Base-by-base conservation (phyloP, 495 filamentous ascomycete genomes). In the Tetracladium setigerum region DNA sequence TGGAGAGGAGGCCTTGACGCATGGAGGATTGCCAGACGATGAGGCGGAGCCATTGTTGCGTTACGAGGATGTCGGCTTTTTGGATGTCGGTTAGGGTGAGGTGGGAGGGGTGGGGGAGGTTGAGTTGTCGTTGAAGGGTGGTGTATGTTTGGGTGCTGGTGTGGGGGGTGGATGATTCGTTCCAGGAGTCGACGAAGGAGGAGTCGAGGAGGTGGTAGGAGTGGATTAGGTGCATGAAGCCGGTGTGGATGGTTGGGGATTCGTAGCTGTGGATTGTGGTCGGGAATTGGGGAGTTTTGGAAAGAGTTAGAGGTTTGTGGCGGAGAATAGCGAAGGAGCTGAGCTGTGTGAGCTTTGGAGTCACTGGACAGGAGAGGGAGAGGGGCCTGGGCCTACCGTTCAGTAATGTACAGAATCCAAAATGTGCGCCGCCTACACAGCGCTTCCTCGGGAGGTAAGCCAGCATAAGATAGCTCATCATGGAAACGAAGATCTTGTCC, bases 11-110 rank as follows among this genome's bases (percentile, higher is more conserved):
- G 16, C 68, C 62, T 53, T 74, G 67, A 0, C 65, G 68, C 67
- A 80, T 77, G 5, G 77, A 77, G 17, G 76, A 60, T 39, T 75
- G 79, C 79, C 79, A 83, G 50, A 80, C 70, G 53, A 80, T 75
- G 0, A 74, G 64, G 16, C 75, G 70, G 0, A 83, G 68, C 79
- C 79, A 83, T 53, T 83, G 77, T 51, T 77, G 74, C 0, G 77
- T 81, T 45, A 80, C 70, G 43, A 76, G 64, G 17, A 81, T 72
- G 52, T 83, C 77, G n/a, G 78, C 75, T 43, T 73, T 74, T 50
- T 82, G 78, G 39, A 72, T 77, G 38, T 72, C 71, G 2, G 68
- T 69, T 5, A 80, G 65, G 3, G 72, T 68, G 1, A 59, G 11
- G 38, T 62, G 46, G 10, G 46, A 45, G 2, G 55, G 60, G 13